Base-by-base conservation (phyloP, 2,329 filamentous ascomycete genomes). In the Fusarium luffae region DNA sequence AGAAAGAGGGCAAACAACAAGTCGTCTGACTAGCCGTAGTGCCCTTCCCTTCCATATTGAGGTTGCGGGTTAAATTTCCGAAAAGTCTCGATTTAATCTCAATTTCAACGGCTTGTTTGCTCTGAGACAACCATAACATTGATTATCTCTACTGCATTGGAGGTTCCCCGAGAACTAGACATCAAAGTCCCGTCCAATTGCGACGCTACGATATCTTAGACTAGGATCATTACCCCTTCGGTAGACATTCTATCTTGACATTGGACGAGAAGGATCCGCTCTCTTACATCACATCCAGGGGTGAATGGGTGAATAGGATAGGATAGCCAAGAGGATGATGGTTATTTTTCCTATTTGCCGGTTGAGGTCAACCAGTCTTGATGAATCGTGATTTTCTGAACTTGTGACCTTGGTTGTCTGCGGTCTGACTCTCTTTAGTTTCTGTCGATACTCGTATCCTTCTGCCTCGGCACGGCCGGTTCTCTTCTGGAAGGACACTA, bases 271-370 rank as follows among this genome's bases (percentile, higher is more conserved):
- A 40, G 57, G 67, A 50, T 56, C 63, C 57, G 42, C 63, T 64
- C 59, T 68, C 67, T 64, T 70, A 64, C 63, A 70, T 70, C 54
- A 65, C 60, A 52, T 41, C 44, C 52, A 65, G 60, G 51, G 61
- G 63, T 64, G 59, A 46, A 46, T 34, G 60, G 40, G 55, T 64
- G 60, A 42, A 64, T 48, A 37, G 41, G 43, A 43, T n/a, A 47
- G 34, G 40, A 23, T 14, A 46, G 37, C 27, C 27, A 63, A 63
- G 16, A 56, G 37, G 28, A 30, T 19, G 34, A 63, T 37, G 27
- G n/a, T 28, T 28, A 21, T 21, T 42, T 19, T 37, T 37, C 32
- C 16, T 30, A 47, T 70, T 70, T 70, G 30, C 59, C 67, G 67
- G 63, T 46, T 37, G 18, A 56, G 12, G 16, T 16, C 23, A 25